These are phyloP conservation scores for Sarocladium kiliense DNA, from an alignment of 2,329 filamentous ascomycete genomes.

Conservation along the genomic window DNA sequence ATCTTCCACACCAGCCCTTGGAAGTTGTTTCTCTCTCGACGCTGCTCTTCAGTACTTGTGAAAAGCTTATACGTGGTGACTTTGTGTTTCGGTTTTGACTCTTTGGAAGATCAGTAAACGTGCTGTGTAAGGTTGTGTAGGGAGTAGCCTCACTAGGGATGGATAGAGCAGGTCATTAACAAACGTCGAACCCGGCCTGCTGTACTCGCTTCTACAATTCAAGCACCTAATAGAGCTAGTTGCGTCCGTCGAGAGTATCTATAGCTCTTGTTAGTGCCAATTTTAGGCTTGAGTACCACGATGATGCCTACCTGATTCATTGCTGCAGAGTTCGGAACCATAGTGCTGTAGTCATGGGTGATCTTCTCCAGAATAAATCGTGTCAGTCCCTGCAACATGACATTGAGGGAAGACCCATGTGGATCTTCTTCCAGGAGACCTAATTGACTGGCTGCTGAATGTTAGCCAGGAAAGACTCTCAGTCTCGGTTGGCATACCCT, in stretches of 20 bases:
- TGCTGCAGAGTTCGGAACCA: conserved; percentile 53
- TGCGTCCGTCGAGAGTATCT: conserved; percentile 64
- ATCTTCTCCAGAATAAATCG: conserved; percentile 83
- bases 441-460: conserved; percentile 55
- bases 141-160: conserved; percentile 19
- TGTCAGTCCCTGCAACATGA: conserved; percentile 81
- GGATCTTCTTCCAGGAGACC: conserved; percentile 82
- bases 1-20: conserved; percentile 89
- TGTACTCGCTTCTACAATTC: conserved; percentile 82
- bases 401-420: conserved; percentile 65
- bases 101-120: conserved; percentile 31
- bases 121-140: conserved; percentile 12
- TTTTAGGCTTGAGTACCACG: too few relatives aligned
- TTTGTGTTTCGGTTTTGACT: conserved; percentile 41
- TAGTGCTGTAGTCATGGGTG: conserved; percentile 66
- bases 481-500: conserved; percentile 43
- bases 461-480: neutral
- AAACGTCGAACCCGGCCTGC: conserved; percentile 70
- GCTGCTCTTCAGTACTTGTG: conserved; percentile 85
- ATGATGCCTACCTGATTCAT: conserved; percentile 65
- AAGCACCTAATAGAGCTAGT: conserved; percentile 75
- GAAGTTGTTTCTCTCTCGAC: conserved; percentile 86
- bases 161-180: conserved; percentile 87
- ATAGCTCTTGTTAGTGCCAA: neutral
- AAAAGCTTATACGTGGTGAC: conserved; percentile 64